phyloP scores from a whole-genome alignment of 2,329 filamentous ascomycete genomes.

The Aspergillus sp. region DNA sequence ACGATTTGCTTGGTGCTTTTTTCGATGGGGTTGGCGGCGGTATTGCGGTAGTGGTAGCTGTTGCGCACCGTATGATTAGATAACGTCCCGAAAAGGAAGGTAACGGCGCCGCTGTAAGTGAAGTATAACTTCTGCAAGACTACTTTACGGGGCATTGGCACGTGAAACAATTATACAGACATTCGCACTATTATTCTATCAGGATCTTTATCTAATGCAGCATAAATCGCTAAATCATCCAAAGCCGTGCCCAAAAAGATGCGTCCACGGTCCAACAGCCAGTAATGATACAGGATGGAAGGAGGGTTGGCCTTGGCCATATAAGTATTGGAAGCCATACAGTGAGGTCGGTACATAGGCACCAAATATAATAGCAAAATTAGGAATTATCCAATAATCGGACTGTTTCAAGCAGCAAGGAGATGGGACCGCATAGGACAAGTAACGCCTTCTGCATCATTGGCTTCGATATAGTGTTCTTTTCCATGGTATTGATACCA shows the following conservation, averaged over 20 bases:
- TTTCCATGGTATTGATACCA: slow-evolving; percentile 43
- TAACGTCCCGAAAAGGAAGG: not conserved
- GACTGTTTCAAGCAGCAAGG: slow-evolving; percentile 10
- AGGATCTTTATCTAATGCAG: not conserved
- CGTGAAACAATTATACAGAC: not conserved
- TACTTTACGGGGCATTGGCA: not conserved
- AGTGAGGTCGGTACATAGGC: too few relatives aligned
- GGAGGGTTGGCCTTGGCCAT: not conserved
- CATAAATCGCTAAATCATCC: not conserved
- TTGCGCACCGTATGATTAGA: slow-evolving; percentile 3
- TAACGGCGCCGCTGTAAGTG: not conserved
- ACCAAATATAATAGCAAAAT: not conserved
- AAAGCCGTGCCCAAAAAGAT: not conserved
- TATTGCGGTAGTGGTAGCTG: slow-evolving; percentile 5
- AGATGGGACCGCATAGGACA: slow-evolving; percentile 43
- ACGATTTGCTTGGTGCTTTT: slow-evolving; percentile 15
- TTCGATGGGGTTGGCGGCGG: slow-evolving; percentile 16
- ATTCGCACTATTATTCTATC: not conserved
- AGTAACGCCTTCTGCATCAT: slow-evolving; percentile 36
- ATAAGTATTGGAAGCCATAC: not conserved
- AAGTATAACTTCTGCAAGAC: not conserved
- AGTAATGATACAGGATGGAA: not conserved
- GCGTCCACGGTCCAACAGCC: not conserved
- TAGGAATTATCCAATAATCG: not conserved
- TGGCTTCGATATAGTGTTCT: slow-evolving; percentile 39